Percentiles rank a stretch among this genome's conserved stretches.
These are phyloP conservation scores for Laetiporus sulphureus DNA, from an alignment of 1,284 basidiomycete species.

Conservation along the genomic window DNA sequence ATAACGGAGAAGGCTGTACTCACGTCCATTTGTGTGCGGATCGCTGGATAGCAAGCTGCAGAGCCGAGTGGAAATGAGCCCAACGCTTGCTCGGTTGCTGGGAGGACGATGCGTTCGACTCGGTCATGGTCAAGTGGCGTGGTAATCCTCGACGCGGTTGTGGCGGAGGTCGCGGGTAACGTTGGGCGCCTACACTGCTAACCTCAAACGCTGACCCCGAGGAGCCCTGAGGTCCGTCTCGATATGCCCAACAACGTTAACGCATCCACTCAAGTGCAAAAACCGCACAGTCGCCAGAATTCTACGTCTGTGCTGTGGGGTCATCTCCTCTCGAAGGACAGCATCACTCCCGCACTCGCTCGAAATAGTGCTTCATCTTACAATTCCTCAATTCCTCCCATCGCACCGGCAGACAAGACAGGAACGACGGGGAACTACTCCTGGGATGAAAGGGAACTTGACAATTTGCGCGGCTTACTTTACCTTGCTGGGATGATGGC, in stretches of 20 bases:
- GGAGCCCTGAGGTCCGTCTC: too few relatives aligned
- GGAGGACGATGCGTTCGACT: constrained; percentile 14
- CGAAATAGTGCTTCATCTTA: constrained; percentile 1
- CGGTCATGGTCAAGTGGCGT: constrained; percentile 14
- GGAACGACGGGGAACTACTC: constrained; percentile 32
- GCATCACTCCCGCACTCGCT: constrained; percentile 5
- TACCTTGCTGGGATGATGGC: too few relatives aligned
- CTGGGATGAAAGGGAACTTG: neutral
- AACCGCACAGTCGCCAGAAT: neutral
- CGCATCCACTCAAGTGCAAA: neutral
- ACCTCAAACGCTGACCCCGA: too few relatives aligned
- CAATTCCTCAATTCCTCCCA: constrained; percentile 21
- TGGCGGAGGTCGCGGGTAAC: too few relatives aligned
- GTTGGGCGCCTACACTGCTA: too few relatives aligned
- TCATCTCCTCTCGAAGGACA: constrained; percentile 18
- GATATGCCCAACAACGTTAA: constrained; percentile 12
- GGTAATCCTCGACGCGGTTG: constrained; percentile 8
- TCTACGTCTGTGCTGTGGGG: constrained; percentile 24
- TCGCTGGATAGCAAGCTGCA: constrained; percentile 68
- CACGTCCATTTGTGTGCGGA: constrained; percentile 80
- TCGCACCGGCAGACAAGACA: constrained; percentile 52
- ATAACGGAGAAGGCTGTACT: constrained; percentile 25
- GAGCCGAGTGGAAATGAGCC: constrained; percentile 67
- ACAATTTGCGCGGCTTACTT: too few relatives aligned
- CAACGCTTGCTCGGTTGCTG: constrained; percentile 56